A percentile compares a stretch with the other conserved stretches of the same genome.
phyloP scores from a whole-genome alignment of 1,284 basidiomycete genomes.

The Wallemia hederae region DNA sequence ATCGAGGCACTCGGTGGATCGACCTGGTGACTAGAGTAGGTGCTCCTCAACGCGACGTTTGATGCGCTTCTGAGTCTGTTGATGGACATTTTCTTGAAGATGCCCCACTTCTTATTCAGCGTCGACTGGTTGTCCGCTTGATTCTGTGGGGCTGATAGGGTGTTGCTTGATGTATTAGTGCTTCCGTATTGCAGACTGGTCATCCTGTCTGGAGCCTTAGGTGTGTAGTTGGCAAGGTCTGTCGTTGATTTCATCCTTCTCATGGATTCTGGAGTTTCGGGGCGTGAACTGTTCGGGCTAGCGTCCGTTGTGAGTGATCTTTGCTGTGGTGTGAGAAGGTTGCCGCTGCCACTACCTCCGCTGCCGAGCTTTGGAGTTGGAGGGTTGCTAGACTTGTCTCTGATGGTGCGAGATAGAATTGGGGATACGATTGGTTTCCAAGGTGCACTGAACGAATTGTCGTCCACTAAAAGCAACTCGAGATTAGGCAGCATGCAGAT shows the following conservation, averaged over 20 bases:
- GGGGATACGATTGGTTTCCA: constrained; percentile 72
- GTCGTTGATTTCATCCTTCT: background rate
- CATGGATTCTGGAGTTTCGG: background rate
- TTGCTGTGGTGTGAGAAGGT: background rate
- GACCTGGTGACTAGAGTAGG: constrained; percentile 1
- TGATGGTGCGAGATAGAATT: constrained; percentile 18
- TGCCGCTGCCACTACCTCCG: too few species aligned
- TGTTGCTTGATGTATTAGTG: background rate
- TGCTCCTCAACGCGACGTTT: constrained; percentile 7
- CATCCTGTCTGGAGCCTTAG: background rate
- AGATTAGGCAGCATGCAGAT: constrained; percentile 52
- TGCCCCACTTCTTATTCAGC: constrained; percentile 47
- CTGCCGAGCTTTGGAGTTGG: constrained; percentile 1
- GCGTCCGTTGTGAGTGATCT: background rate
- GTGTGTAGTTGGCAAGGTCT: background rate
- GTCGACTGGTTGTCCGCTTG: constrained; percentile 23
- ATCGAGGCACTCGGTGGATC: background rate
- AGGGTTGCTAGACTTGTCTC: background rate
- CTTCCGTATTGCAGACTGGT: background rate
- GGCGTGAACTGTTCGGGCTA: constrained; percentile 1
- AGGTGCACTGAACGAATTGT: constrained; percentile 70
- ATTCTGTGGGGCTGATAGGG: constrained; percentile 10
- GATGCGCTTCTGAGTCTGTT: constrained; percentile 25
- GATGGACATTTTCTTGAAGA: constrained; percentile 90
- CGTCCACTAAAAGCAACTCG: constrained; percentile 64